Percentiles rank a stretch among this genome's conserved stretches.
Conservation (phyloP, 164 flowering plant species). For the grape (Vitis vinifera) region ASM3070453v1 NC_081811.1:22800001-22800500, state of each 20-base stretch:
- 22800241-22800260: constrained; percentile 50
- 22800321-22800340: background rate
- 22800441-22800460: constrained; percentile 89
- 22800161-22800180: constrained; percentile 39
- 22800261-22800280: background rate
- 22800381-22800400: constrained; percentile 93
- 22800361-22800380: constrained; percentile 87
- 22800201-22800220: constrained; percentile 91
- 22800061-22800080: too few relatives aligned
- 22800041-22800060: too few relatives aligned
- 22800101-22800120: background rate
- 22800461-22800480: constrained; percentile 86
- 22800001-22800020: too few relatives aligned
- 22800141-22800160: background rate
- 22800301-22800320: too few relatives aligned
- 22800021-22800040: too few relatives aligned
- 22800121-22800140: background rate
- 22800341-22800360: constrained; percentile 69
- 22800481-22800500: constrained; percentile 82
- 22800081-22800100: too few relatives aligned
- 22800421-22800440: constrained; percentile 87
- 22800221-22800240: constrained; percentile 98
- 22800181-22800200: constrained; percentile 89
- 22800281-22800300: background rate
- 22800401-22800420: constrained; percentile 79